Evolutionary conservation across 2,329 filamentous ascomycete genomes (phyloP), one percentile per base, ranked within the genome.

Genomic region (Paracoccidioides brasiliensis): DNA sequence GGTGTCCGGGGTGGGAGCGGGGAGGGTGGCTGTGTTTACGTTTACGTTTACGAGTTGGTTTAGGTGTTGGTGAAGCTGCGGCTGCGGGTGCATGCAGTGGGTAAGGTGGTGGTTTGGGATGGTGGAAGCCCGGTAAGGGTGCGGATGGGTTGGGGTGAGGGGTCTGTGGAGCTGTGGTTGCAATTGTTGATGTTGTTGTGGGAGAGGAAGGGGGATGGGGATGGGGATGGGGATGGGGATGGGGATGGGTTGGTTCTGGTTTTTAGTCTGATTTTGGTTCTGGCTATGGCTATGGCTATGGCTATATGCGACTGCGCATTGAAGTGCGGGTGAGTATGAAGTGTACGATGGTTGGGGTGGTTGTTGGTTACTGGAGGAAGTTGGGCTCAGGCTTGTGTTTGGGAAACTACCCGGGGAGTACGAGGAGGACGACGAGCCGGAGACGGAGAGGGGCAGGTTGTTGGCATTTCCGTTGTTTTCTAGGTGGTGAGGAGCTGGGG

Each of bases 191-290:
- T 30, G 7, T 22, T 15, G 41, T 22, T 22, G 41, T 33, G 22
- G 45, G 1, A 22, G 22, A 22, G 22, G 22, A 22, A 22, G 22
- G 22, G 22, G 22, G 22, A 22, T 22, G 22, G 22, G 22, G 22
- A 22, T 22, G 22, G 22, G 22, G 22, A 22, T 0, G 40, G 40
- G 40, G 40, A 22, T 22, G 22, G 22, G 22, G 22, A 22, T 0
- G 40, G 40, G 40, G 40, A 41, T 41, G 40, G 32, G 32, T 48
- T 48, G 28, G 8, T 48, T 9, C 12, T 48, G 46, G 4, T 49
- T 30, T 32, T 49, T 32, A 3, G 59, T 57, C 68, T 71, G 57
- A 56, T 43, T 33, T 12, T 45, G 43, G 43, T 45, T 45, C 22
- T 41, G 35, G 46, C 32, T 38, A 33, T 38, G 32, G 33, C 40